Base-by-base conservation (phyloP, 208 protist species). In the Trypanosoma melophagium region DNA sequence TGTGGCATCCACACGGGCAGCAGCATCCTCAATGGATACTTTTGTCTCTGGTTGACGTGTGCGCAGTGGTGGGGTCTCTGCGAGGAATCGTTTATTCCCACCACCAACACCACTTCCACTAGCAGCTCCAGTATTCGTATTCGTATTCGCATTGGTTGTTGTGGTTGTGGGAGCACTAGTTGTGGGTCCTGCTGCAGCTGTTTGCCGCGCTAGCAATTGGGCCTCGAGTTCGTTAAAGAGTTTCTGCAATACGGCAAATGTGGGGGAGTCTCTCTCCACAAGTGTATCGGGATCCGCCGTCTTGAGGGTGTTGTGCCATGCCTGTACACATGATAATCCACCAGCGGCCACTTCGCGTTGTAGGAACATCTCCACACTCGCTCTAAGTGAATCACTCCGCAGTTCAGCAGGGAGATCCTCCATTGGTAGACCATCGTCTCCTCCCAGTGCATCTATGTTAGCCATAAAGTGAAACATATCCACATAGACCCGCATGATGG, bases 381-480 rank as follows among this genome's bases (percentile, higher is more conserved):
- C 64, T 40, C 41, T 54, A 24, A 96, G 80, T 19, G 60, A 61
- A 2, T 57, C 79, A 50, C 80, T 87, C 25, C 61, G 71, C 22
- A 96, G 78, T 73, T 93, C 82, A n/a, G 74, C 77, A 38, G 90
- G 66, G 25, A 94, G 57, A 19, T 83, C 83, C 7, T 82, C 81
- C 28, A 59, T 25, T 8, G 68, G 60, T 25, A 89, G 50, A 55
- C 62, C 62, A 4, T 65, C 42, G 16, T 90, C 82, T 3, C 72
- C 89, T 44, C 63, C 79, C 54, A 97, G 74, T 12, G 88, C 82
- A 62, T 97, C 87, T 62, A 94, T 81, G 79, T 93, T 97, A 69
- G 83, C 87, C 81, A 95, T 91, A 62, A 93, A 91, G 77, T 94
- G 90, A 24, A 97, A 77, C 31, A 96, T 80, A 63, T 84, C 86